phyloP scores from a whole-genome alignment of 1,139 yeast genomes.

The Candida glucosophila region DNA sequence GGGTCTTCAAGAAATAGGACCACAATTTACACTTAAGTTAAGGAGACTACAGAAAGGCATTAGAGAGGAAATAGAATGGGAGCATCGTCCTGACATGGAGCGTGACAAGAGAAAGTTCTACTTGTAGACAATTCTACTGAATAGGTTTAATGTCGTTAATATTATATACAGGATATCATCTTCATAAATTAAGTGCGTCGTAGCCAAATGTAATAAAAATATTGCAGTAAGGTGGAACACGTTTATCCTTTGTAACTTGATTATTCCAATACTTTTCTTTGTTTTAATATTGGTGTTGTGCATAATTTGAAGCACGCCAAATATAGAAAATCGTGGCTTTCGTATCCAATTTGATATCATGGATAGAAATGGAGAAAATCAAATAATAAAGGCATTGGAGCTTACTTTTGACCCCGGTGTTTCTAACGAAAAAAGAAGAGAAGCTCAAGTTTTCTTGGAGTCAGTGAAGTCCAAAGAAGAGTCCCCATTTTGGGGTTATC shows the following conservation, averaged over 20 bases:
- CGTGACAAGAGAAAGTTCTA: slow-evolving; percentile 90
- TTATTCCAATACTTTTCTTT: neutral
- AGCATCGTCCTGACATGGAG: slow-evolving; percentile 93
- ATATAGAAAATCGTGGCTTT: neutral
- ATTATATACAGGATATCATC: slow-evolving; percentile 1
- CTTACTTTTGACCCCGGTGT: slow-evolving; percentile 71
- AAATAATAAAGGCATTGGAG: slow-evolving; percentile 69
- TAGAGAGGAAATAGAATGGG: slow-evolving; percentile 92
- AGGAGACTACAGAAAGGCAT: slow-evolving; percentile 88
- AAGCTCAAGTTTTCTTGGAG: slow-evolving; percentile 70
- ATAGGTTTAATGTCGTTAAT: too few species aligned
- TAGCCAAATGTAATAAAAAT: too few species aligned
- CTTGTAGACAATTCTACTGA: slow-evolving; percentile 29
- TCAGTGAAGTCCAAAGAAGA: slow-evolving; percentile 68
- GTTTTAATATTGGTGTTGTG: neutral
- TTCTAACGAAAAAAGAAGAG: slow-evolving; percentile 52
- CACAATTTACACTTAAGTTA: slow-evolving; percentile 85
- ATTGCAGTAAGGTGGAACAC: too few species aligned
- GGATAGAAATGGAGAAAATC: slow-evolving; percentile 60
- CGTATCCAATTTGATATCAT: slow-evolving; percentile 18
- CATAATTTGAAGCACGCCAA: neutral
- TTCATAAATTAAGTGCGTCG: neutral
- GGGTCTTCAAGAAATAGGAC: slow-evolving; percentile 93
- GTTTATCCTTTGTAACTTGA: neutral
- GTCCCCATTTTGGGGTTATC: slow-evolving; percentile 91